phyloP scores from a whole-genome alignment of 176 grass and related monocot genomes.

The Phragmites australis region DNA sequence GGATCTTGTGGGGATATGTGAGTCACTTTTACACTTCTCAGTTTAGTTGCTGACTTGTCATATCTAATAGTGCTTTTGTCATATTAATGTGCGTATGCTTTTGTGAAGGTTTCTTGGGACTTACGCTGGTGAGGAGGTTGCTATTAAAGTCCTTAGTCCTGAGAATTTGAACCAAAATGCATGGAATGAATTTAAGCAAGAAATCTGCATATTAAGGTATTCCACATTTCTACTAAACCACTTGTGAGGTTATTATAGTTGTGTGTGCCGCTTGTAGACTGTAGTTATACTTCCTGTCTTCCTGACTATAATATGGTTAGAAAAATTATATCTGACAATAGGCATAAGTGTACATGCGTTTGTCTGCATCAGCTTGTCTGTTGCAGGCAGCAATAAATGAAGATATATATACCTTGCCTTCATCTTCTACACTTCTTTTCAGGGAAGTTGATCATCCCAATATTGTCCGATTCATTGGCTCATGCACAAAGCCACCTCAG shows the following conservation, averaged over 20 bases:
- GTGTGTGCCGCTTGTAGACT: background rate
- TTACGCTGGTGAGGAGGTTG: conserved; percentile 70
- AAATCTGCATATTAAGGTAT: conserved; percentile 81
- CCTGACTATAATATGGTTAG: conserved; percentile 3
- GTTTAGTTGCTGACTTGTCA: conserved; percentile 23
- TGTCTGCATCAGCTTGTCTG: background rate
- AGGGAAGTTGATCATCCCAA: conserved; percentile 76
- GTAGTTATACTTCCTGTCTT: conserved; percentile 10
- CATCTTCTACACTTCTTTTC: conserved; percentile 35
- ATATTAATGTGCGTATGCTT: background rate
- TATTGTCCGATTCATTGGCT: conserved; percentile 71
- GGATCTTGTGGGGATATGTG: conserved; percentile 78
- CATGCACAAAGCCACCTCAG: conserved; percentile 67
- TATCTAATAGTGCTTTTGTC: background rate
- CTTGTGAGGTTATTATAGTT: conserved; percentile 6
- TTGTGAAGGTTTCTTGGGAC: conserved; percentile 64
- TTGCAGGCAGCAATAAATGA: conserved; percentile 1
- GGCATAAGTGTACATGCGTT: background rate
- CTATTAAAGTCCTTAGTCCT: conserved; percentile 65
- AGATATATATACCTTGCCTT: conserved; percentile 11
- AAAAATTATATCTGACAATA: background rate
- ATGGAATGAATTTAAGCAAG: conserved; percentile 73
- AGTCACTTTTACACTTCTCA: conserved; percentile 34
- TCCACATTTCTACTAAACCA: background rate
- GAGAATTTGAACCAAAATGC: conserved; percentile 56